Evolutionary conservation across 2,329 filamentous ascomycete genomes (phyloP).

Genomic region (Fusarium liriodendri): DNA sequence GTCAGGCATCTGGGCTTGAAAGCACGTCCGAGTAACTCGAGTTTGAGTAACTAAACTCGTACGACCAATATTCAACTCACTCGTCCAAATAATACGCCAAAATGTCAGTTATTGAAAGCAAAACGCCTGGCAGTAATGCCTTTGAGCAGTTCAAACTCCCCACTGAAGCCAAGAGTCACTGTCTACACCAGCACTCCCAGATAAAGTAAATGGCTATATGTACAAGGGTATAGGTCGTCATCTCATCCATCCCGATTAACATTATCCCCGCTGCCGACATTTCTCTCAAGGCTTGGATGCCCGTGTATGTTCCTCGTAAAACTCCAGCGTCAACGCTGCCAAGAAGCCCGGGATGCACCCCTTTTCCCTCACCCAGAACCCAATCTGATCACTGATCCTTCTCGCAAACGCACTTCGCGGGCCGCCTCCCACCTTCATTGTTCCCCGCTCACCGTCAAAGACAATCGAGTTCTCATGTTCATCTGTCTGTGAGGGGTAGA

Average conservation of each 20-base stretch:
- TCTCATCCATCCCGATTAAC: constrained; percentile 28
- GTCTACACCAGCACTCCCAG: neutral
- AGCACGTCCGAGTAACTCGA: neutral
- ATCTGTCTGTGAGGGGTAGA: constrained; percentile 76
- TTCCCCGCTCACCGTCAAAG: constrained; percentile 93
- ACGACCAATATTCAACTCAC: neutral
- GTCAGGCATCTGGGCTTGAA: neutral
- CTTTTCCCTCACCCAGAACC: constrained; percentile 95
- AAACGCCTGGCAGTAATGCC: neutral
- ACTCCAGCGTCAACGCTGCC: constrained; percentile 90
- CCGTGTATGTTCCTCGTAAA: constrained; percentile 77
- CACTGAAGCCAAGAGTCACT: neutral
- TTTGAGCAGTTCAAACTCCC: neutral
- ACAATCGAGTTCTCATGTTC: constrained; percentile 81
- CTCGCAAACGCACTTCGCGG: constrained; percentile 86
- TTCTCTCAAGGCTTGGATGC: constrained; percentile 29
- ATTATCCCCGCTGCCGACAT: neutral
- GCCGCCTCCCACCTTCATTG: constrained; percentile 97
- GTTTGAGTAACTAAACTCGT: neutral
- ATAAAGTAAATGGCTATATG: constrained; percentile 19
- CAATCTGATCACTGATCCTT: constrained; percentile 86
- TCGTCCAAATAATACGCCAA: neutral
- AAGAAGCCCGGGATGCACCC: constrained; percentile 95
- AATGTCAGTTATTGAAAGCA: neutral
- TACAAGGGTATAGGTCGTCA: constrained; percentile 43